Evolutionary conservation across 2,329 filamentous ascomycete genomes (phyloP).

Genomic region (Cladosporium sp.): DNA sequence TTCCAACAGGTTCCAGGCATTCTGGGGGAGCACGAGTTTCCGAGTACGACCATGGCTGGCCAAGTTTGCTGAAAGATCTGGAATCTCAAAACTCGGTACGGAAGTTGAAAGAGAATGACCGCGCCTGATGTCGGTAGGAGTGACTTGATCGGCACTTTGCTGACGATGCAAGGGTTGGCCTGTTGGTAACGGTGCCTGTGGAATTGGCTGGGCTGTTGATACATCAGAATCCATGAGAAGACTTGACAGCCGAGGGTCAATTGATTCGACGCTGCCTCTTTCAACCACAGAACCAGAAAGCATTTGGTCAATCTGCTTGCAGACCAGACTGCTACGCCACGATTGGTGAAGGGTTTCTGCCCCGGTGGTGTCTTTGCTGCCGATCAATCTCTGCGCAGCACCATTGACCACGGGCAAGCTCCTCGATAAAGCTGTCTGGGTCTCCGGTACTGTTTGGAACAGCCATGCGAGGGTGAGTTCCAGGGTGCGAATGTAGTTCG

Average conservation of each 20-base stretch:
- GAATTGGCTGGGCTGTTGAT: neutral
- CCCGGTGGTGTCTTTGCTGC: conserved; percentile 47
- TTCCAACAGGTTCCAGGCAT: conserved; percentile 59
- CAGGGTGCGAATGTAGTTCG: conserved; percentile 70
- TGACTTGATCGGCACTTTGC: neutral
- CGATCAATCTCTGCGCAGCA: conserved; percentile 39
- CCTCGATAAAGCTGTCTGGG: conserved; percentile 52
- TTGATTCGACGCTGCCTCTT: neutral
- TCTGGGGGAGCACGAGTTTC: conserved; percentile 39
- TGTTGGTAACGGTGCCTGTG: neutral
- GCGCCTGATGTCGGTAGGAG: neutral
- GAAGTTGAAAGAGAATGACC: neutral
- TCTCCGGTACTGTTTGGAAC: conserved; percentile 55
- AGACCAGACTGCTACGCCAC: conserved; percentile 57
- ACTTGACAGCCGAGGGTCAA: conserved; percentile 1
- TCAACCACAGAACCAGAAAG: conserved; percentile 42
- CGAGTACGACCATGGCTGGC: neutral
- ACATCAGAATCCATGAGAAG: neutral
- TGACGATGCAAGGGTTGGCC: neutral
- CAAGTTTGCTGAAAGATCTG: neutral
- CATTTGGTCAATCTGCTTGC: conserved; percentile 57
- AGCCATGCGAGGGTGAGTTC: conserved; percentile 63
- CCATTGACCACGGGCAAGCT: conserved; percentile 45
- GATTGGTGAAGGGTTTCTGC: conserved; percentile 53
- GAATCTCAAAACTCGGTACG: neutral